Evolutionary conservation across 2,329 filamentous ascomycete species (phyloP), one percentile per base, ranked within the genome.

Genomic region (Ceratocystis eucalypticola): DNA sequence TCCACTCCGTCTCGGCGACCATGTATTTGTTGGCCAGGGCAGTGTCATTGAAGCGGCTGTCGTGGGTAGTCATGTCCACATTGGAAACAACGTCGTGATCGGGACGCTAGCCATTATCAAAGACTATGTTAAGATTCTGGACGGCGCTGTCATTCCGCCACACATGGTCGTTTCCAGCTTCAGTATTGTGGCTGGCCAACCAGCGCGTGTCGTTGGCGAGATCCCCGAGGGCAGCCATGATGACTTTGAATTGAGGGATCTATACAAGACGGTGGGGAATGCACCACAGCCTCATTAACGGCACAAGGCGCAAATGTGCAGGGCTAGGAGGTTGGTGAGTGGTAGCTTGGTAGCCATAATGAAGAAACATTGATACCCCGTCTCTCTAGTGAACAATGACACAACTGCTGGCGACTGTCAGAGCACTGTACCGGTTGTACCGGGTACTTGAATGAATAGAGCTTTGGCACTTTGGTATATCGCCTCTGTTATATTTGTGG

Each of bases 101-200:
- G 89, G 90, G 66, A 88, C 91, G 70, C 92, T 96, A 75, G 88
- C 87, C 62, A 93, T 96, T 68, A 84, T 97, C 73, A 96, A 96
- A 75, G 94, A 97, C 74, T 95, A 91, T 73, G 91, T 95, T 61
- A 88, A 88, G 74, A 85, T 99, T 50, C 77, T 97, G 70, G 91
- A 96, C 68, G 88, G 88, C 37, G 85, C 89, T 0, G 87, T 96
- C 3, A 83, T 99, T 5, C 89, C 94, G 1, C 80, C 88, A 0
- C 88, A 91, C 68, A 96, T 95, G 86, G 90, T 97, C 28, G 88
- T 97, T 66, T 91, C 93, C 1, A 92, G 91, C 73, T 96, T 94
- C 74, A 92, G 87, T 66, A 84, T 97, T 66, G 91, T 99, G n/a
- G 93, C 87, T 0, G 91, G 91, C 0, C 80, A 84, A 72, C 91